These are phyloP conservation scores for Strobilomyces echinocephalus DNA, from an alignment of 768 basidiomycete species.

Conservation along the genomic window DNA sequence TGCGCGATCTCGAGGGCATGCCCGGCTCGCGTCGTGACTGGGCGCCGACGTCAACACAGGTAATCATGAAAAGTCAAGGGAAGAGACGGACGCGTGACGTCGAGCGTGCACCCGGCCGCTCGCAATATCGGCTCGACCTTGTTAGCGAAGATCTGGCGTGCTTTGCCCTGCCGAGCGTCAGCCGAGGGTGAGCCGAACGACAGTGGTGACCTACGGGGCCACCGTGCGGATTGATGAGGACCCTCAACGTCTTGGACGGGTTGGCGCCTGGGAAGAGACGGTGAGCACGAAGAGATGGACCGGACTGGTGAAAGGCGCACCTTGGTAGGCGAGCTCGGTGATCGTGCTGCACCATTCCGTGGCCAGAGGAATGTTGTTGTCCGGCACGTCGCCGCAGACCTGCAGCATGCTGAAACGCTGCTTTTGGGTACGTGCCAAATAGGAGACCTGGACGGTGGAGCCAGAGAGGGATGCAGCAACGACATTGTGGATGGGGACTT, in stretches of 20 bases:
- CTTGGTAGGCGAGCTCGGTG: slow-evolving; percentile 58
- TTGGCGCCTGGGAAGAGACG: slow-evolving; percentile 40
- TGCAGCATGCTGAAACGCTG: slow-evolving; percentile 34
- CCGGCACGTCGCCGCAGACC: slow-evolving; percentile 40
- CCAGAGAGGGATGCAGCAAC: slow-evolving; percentile 44
- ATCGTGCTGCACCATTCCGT: slow-evolving; percentile 52
- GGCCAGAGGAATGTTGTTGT: slow-evolving; percentile 32
- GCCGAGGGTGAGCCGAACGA: neutral
- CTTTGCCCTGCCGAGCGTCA: slow-evolving; percentile 51
- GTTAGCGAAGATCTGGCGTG: slow-evolving; percentile 45
- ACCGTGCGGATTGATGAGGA: slow-evolving; percentile 76
- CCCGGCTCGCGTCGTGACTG: slow-evolving; percentile 58
- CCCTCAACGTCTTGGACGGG: slow-evolving; percentile 51
- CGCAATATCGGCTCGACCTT: slow-evolving; percentile 69
- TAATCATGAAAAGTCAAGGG: neutral
- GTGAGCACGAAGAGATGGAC: neutral
- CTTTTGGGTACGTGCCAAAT: slow-evolving; percentile 44
- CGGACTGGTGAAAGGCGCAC: slow-evolving; percentile 24
- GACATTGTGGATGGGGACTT: slow-evolving; percentile 47
- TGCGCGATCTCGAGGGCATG: slow-evolving; percentile 68
- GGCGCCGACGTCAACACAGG: neutral
- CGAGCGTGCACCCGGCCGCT: slow-evolving; percentile 58
- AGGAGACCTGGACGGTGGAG: slow-evolving; percentile 43
- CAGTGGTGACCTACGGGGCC: slow-evolving; percentile 53
- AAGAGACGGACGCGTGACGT: slow-evolving; percentile 53